A percentile compares a stretch with the other conserved stretches of the same genome.
phyloP scores from a whole-genome alignment of 73 alveolate species.

The Paraurostyla sp. region DNA sequence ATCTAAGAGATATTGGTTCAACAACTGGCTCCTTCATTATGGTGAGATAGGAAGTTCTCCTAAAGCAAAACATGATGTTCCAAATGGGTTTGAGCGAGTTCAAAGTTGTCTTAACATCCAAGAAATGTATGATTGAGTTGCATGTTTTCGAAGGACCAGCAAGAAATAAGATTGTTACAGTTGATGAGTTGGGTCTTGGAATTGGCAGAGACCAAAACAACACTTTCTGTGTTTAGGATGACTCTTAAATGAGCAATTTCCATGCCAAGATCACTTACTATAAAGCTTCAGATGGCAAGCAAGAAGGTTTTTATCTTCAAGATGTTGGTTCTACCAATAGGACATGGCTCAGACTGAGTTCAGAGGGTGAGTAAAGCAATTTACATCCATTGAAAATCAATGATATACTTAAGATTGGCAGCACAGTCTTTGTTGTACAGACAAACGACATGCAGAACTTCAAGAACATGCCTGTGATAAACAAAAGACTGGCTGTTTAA shows the following conservation, averaged over 20 bases:
- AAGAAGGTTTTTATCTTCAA: conserved; percentile 64
- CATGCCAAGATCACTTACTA: conserved; percentile 78
- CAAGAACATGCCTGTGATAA: conserved; percentile 73
- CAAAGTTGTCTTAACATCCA: conserved; percentile 71
- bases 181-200: conserved; percentile 67
- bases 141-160: conserved; percentile 87
- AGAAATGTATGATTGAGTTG: conserved; percentile 67
- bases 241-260: conserved; percentile 80
- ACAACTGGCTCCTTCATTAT: conserved; percentile 89
- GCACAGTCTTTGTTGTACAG: conserved; percentile 85
- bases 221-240: conserved; percentile 78
- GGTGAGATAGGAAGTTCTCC: conserved; percentile 76
- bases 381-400: conserved; percentile 59
- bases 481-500: conserved; percentile 17
- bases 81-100: conserved; percentile 86
- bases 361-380: conserved; percentile 79
- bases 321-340: conserved; percentile 89
- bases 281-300: conserved; percentile 15
- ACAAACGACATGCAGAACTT: conserved; percentile 68
- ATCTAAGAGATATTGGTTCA: conserved; percentile 83
- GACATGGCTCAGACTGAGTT: conserved; percentile 83
- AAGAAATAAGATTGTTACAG: conserved; percentile 64
- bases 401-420: conserved; percentile 86
- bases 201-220: conserved; percentile 85
- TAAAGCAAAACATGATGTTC: conserved; percentile 83